Percentiles rank a stretch among this genome's conserved stretches.
Evolutionary conservation across 1,284 basidiomycete genomes (phyloP).

Genomic region (Puccinia horiana): DNA sequence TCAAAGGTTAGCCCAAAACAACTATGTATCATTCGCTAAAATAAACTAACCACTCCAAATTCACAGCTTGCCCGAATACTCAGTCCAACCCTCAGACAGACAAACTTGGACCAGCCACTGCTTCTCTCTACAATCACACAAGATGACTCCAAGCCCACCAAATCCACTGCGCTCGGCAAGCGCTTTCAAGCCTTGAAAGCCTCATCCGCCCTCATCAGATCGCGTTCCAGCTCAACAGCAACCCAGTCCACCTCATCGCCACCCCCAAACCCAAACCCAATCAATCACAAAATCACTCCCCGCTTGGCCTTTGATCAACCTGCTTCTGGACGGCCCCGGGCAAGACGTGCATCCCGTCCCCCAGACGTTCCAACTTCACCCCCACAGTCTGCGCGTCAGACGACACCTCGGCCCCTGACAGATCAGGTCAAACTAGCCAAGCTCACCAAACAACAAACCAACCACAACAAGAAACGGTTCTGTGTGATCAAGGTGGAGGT

Average conservation of each 20-base stretch:
- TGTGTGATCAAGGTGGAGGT: constrained; percentile 1
- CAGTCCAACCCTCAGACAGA: neutral
- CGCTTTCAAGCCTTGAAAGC: neutral
- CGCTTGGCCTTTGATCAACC: neutral
- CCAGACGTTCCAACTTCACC: neutral
- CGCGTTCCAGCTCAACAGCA: neutral
- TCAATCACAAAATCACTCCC: neutral
- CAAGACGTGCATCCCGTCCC: neutral
- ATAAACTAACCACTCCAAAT: neutral
- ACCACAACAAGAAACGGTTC: constrained; percentile 6
- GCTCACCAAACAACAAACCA: constrained; percentile 5
- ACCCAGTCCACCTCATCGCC: no score
- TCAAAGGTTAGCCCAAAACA: neutral
- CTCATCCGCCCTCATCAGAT: neutral
- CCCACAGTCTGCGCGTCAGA: neutral
- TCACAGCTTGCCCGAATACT: neutral
- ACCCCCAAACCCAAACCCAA: neutral
- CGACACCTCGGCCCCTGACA: neutral
- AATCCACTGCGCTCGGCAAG: neutral
- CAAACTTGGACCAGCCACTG: neutral
- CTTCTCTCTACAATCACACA: neutral
- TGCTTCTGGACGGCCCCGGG: neutral
- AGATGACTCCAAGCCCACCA: neutral
- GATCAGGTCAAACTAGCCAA: neutral
- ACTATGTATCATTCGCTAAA: neutral